A percentile compares a stretch with the other conserved stretches of the same genome.
These are phyloP conservation scores for Dictyostelium purpureum DNA, from an alignment of 78 protist species.

Conservation along the genomic window DNA sequence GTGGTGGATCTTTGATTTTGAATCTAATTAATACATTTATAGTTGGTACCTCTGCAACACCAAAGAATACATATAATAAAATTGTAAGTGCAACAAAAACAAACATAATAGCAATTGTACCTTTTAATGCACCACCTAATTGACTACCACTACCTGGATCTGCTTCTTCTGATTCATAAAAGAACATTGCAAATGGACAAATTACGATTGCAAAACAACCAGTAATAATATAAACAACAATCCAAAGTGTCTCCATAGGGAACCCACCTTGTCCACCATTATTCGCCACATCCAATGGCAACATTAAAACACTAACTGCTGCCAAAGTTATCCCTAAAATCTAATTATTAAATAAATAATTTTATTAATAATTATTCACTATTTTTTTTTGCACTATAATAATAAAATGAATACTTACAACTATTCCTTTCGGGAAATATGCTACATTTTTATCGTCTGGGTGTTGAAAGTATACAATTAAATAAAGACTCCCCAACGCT, in stretches of 20 bases:
- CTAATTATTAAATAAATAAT: no score
- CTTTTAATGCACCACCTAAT: slow-evolving; percentile 69
- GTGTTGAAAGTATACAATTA: slow-evolving; percentile 81
- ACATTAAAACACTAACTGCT: slow-evolving; percentile 43
- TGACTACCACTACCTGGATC: slow-evolving; percentile 48
- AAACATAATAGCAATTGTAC: slow-evolving; percentile 41
- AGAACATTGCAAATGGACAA: slow-evolving; percentile 91
- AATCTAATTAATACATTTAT: background rate
- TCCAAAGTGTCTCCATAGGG: slow-evolving; percentile 74
- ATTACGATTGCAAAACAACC: slow-evolving; percentile 76
- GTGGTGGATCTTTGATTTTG: background rate
- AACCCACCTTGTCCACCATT: slow-evolving; percentile 67
- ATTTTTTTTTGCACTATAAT: background rate
- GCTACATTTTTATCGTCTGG: slow-evolving; percentile 84
- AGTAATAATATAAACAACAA: slow-evolving; percentile 52
- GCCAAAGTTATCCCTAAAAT: slow-evolving; percentile 69
- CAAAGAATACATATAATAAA: slow-evolving; percentile 50
- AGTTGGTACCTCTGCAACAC: slow-evolving; percentile 75
- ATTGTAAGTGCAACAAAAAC: slow-evolving; percentile 21
- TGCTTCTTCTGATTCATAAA: slow-evolving; percentile 92
- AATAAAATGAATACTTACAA: slow-evolving; percentile 16
- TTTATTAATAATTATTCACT: background rate
- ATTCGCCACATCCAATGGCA: slow-evolving; percentile 87
- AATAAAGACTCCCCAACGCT: slow-evolving; percentile 52
- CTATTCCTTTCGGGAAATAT: slow-evolving; percentile 70